Evolutionary conservation across 495 filamentous ascomycete genomes (phyloP).

Genomic region (Aspergillus sclerotioniger): DNA sequence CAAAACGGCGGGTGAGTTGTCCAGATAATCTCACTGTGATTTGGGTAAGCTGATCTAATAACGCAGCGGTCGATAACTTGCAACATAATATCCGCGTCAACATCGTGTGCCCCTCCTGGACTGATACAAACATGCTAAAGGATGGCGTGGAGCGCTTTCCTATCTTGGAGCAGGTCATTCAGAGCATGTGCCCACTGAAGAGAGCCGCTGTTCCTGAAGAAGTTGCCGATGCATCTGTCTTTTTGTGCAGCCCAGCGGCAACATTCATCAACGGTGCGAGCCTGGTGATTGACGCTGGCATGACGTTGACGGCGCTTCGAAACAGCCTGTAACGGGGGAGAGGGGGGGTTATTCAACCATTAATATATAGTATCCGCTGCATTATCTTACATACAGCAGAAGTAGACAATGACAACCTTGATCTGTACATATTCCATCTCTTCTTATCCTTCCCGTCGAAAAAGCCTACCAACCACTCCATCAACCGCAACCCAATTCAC

Average conservation of each 20-base stretch:
- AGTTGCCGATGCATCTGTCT: slow-evolving; percentile 42
- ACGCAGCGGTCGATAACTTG: slow-evolving; percentile 27
- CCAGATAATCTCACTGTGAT: no score
- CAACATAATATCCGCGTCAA: slow-evolving; percentile 41
- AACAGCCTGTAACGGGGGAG: background rate
- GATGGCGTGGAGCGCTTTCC: slow-evolving; percentile 20
- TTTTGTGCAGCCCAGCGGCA: slow-evolving; percentile 39
- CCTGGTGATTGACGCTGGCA: slow-evolving; percentile 27
- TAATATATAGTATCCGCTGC: no score
- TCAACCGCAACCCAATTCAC: no score
- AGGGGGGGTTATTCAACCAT: no score
- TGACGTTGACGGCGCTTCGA: background rate
- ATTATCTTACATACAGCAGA: no score
- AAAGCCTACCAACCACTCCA: no score
- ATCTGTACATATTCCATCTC: no score
- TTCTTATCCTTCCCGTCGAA: no score
- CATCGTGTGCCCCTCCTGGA: slow-evolving; percentile 41
- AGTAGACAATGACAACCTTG: no score
- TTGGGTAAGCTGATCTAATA: no score
- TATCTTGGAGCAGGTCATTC: slow-evolving; percentile 16
- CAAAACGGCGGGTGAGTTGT: no score
- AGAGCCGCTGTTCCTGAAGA: slow-evolving; percentile 39
- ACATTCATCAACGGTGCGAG: slow-evolving; percentile 33
- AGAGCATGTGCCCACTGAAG: slow-evolving; percentile 27
- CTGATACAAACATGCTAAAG: slow-evolving; percentile 40